Base-by-base conservation (phyloP, 495 filamentous ascomycete species). In the Aspergillus bertholletiae region DNA sequence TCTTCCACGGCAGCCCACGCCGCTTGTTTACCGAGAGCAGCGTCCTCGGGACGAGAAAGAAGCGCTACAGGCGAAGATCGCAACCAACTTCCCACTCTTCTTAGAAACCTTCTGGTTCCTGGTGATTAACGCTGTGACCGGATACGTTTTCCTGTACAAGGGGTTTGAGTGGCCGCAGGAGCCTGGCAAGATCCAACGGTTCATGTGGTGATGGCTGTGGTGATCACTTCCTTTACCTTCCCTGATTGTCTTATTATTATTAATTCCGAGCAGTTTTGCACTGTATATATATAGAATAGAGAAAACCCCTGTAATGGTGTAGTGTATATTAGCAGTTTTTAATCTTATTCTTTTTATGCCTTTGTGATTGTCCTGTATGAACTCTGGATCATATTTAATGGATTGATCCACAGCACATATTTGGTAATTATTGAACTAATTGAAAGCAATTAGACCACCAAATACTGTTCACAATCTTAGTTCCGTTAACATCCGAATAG, bases 111-210 rank as follows among this genome's bases (percentile, higher is more conserved):
- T 69, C 0, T 96, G 92, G 89, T 90, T 92, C 63, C 54, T 89
- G 48, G 51, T 71, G 3, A 79, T 96, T 49, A 92, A 96, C 66
- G 70, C 67, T 8, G 79, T 76, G 1, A 93, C 90, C 9, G 87
- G 90, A 59, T 92, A 88, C 66, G 71, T 96, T 34, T 97, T 97
- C 62, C 63, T 96, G 47, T 83, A 82, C 59, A 77, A 81, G 65
- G 87, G 85, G 1, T 97, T 96, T 66, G 79, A 83, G 58, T 97
- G 93, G 93, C 69, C 75, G 22, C 80, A 88, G 59, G 92, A 96
- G 67, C 82, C 79, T 26, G 91, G 91, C 26, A 85, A 77, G 61
- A 71, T 90, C 54, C 92, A 97, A 76, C 78, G 93, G 54, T 97
- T 97, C 62, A 90, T 97, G 88, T 97, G 92, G 92, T 96, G 58